Evolutionary conservation across 2,329 filamentous ascomycete genomes (phyloP).

Genomic region (Fusarium mangiferae): DNA sequence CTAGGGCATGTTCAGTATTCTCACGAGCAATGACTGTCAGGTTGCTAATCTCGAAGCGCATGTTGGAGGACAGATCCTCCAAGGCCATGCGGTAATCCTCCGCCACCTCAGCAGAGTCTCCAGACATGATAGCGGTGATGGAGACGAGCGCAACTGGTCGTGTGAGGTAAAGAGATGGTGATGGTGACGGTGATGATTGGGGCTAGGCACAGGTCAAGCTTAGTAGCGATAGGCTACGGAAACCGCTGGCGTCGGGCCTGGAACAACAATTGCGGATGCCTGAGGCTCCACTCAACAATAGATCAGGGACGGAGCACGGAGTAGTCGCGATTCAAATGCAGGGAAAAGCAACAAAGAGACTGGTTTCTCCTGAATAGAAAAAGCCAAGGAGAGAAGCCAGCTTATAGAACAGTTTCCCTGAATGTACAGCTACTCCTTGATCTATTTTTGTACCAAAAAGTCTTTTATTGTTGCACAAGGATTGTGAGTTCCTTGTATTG

Average conservation of each 20-base stretch:
- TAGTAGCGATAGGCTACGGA: conserved; percentile 7
- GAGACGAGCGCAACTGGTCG: conserved; percentile 23
- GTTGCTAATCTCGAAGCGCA: conserved; percentile 95
- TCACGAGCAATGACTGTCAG: conserved; percentile 97
- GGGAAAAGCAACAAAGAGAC: background rate
- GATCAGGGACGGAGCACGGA: background rate
- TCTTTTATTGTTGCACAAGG: background rate
- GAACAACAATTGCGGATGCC: conserved; percentile 4
- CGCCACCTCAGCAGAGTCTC: conserved; percentile 82
- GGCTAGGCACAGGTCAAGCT: conserved; percentile 17
- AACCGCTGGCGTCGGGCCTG: background rate
- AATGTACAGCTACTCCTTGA: background rate
- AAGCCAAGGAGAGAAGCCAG: background rate
- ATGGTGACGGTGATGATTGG: conserved; percentile 22
- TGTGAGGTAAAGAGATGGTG: conserved; percentile 12
- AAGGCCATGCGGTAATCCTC: conserved; percentile 94
- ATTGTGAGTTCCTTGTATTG: background rate
- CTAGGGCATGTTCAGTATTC: conserved; percentile 94
- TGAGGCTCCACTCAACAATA: conserved; percentile 16
- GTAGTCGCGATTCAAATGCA: background rate
- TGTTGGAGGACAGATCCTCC: conserved; percentile 90
- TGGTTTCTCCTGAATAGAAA: background rate
- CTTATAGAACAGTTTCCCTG: background rate
- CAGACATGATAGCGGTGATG: conserved; percentile 54
- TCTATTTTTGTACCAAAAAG: background rate